Evolutionary conservation across 1,139 yeast species (phyloP).

Genomic region (Pichia sp.): DNA sequence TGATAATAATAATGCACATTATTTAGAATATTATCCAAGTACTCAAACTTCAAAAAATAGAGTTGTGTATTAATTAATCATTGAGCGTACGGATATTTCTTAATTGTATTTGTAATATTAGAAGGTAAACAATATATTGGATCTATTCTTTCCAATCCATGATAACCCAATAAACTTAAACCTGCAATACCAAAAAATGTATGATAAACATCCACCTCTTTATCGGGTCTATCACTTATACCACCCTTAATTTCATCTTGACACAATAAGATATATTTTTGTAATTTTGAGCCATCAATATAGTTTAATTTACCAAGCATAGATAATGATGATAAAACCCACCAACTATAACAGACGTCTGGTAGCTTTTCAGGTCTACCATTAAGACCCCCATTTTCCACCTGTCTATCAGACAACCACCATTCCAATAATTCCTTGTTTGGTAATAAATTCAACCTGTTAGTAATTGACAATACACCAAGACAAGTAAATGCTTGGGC

Average conservation of each 20-base stretch:
- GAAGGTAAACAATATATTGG: constrained; percentile 84
- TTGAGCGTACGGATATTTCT: constrained; percentile 38
- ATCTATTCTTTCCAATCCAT: constrained; percentile 54
- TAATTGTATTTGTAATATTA: constrained; percentile 40
- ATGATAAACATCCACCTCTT: constrained; percentile 88
- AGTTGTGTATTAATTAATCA: constrained; percentile 33
- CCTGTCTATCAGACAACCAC: constrained; percentile 92
- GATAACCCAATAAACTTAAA: constrained; percentile 62
- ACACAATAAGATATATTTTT: constrained; percentile 60
- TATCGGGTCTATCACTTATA: constrained; percentile 83
- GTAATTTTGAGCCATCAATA: constrained; percentile 61
- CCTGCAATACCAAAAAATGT: constrained; percentile 90
- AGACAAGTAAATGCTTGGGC: constrained; percentile 89
- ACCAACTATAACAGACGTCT: constrained; percentile 97
- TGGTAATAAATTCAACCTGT: constrained; percentile 45
- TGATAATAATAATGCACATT: constrained; percentile 43
- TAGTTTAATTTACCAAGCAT: constrained; percentile 63
- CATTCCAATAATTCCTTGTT: constrained; percentile 51
- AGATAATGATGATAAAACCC: constrained; percentile 81
- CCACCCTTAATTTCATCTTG: constrained; percentile 85
- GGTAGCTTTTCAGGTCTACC: constrained; percentile 97
- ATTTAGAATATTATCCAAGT: constrained; percentile 65
- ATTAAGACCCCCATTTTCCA: constrained; percentile 85
- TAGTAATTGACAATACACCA: constrained; percentile 69
- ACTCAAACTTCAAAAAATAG: constrained; percentile 44